Base-by-base conservation (phyloP, 1,284 basidiomycete species). In the Cutaneotrichosporon dermatis region DNA sequence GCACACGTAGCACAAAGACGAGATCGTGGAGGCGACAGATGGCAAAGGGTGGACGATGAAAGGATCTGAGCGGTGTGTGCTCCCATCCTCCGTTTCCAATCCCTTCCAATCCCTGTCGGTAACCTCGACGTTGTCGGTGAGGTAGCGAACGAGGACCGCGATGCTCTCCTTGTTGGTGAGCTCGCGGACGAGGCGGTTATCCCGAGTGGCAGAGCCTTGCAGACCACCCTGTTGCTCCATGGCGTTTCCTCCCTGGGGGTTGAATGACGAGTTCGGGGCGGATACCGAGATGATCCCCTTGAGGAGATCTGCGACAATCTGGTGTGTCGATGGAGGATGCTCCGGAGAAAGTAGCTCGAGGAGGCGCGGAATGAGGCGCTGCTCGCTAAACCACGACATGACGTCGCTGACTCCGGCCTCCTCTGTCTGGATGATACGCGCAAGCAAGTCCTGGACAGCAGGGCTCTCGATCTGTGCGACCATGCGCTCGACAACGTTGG, bases 231-330 rank as follows among this genome's bases (percentile, higher is more conserved):
- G 85, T 63, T 70, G 68, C 52, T 72, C 57, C 83, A 79, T 43
- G 80, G 85, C 69, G 86, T 89, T 61, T 81, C 84, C 66, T 82
- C 88, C 59, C 83, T 85, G 74, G 40, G 67, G 77, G 63, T 76
- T 76, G 72, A 79, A 69, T 42, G 79, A 68, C 2, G 92, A 89
- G 59, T 65, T 65, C 4, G 93, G 92, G 1, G 92, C 89, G 15
- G 92, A 91, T 80, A 98, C 89, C 33, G 92, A 89, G 66, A 99
- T 93, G 67, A 98, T 92, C 57, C 89, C 88, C 77, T 96, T 96
- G 71, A 99, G 85, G 54, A 98, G 84, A 64, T 99, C 96, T 1
- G 92, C 84, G 37, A 92, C 90, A 51, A 93, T 87, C 35, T 86
- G 84, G 77, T 99, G 95, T 60, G 90, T 85, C 63, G 93, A 88